Base-by-base conservation (phyloP, 1,139 yeast genomes). In the Debaryomyces sp. region DNA sequence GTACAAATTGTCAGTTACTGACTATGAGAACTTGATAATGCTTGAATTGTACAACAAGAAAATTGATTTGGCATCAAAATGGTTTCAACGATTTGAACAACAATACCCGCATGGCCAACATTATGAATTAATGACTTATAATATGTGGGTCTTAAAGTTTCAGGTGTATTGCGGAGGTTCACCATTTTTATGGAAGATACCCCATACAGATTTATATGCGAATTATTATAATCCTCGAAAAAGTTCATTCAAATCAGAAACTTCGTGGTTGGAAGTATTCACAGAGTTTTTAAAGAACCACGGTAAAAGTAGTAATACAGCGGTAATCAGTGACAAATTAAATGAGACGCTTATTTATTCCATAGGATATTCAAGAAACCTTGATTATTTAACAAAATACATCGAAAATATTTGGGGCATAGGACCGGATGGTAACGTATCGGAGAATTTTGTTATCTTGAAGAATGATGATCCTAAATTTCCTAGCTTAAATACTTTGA, bases 1-100 rank as follows among this genome's bases (percentile, higher is more conserved):
- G 1, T 60, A 61, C 47, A 49, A 51, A 41, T 56, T 73, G 29
- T 51, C 54, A 6, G 56, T 62, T 1, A 51, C 53, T 4, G 80
- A 76, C 57, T 75, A 66, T 54, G 79, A 75, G 54, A 75, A 71
- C 55, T 60, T 76, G 49, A 66, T 75, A 33, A 34, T 44, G 39
- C 57, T 75, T 43, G 81, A 76, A 53, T 58, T 69, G 44, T 55
- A 58, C 47, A 71, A 70, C 54, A 57, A 54, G 32, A 75, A 75
- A 53, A 53, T 67, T 29, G 80, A 75, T 55, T 62, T 74, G 53
- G 78, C 76, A 1, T 62, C 71, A 4, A 66, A 64, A 48, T 75
- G 80, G 80, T 68, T 73, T 51, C 64, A 61, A 40, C 55, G 67
- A 40, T 68, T 74, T 46, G 71, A 70, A 42, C 48, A 51, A 15